These are phyloP conservation scores for Fusarium penzigii DNA, from an alignment of 2,329 filamentous ascomycete species.

Conservation along the genomic window DNA sequence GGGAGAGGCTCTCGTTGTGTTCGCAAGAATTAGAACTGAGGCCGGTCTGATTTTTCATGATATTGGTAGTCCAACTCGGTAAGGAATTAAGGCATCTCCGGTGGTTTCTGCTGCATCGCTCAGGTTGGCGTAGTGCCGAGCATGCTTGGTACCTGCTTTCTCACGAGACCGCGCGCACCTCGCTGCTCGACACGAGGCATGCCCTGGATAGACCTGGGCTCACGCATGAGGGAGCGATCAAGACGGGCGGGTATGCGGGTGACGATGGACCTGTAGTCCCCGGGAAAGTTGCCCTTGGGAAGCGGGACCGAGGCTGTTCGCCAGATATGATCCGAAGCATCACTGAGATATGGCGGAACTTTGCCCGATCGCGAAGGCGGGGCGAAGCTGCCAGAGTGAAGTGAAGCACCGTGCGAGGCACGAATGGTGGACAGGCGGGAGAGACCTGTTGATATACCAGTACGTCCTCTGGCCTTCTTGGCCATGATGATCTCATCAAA, in stretches of 20 bases:
- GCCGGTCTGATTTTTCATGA: too few species aligned
- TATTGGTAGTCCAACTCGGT: too few species aligned
- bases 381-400: conserved; percentile 39
- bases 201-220: conserved; percentile 86
- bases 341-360: conserved; percentile 63
- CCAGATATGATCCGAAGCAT: conserved; percentile 80
- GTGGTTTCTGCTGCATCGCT: conserved; percentile 8
- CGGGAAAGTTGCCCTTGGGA: conserved; percentile 61
- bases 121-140: conserved; percentile 43
- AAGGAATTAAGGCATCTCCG: not conserved
- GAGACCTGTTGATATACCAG: conserved; percentile 65
- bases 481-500: conserved; percentile 85
- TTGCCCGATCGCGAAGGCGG: conserved; percentile 42
- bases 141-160: conserved; percentile 59
- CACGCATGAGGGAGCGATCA: conserved; percentile 85
- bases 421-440: conserved; percentile 62
- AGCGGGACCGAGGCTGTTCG: conserved; percentile 64
- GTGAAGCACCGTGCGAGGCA: conserved; percentile 53
- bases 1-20: too few species aligned
- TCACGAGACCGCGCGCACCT: conserved; percentile 49
- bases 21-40: too few species aligned
- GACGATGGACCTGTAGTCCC: conserved; percentile 61
- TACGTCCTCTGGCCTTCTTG: conserved; percentile 68
- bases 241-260: conserved; percentile 77
- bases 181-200: conserved; percentile 66